Evolutionary conservation across 108 stramenopile species (phyloP), one percentile per base, ranked within the genome.

Genomic region (Thalassiosira profunda): DNA sequence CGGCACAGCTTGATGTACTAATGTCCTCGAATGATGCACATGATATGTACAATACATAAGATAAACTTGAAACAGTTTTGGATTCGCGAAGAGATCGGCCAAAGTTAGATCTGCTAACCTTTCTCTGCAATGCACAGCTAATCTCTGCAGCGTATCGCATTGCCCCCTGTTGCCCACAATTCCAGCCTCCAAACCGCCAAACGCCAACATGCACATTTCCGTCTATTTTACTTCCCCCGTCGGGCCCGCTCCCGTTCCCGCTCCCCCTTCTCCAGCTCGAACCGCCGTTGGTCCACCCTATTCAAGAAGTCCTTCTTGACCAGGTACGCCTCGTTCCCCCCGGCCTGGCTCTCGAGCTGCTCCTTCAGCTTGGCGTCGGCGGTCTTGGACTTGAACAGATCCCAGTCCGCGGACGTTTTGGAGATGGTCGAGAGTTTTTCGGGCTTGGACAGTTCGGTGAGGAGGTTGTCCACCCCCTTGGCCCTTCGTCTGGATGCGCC

Each of bases 371-470:
- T 76, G 17, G 78, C 57, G 18, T 72, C 69, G 14, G 34, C 70
- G 33, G 63, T 67, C 31, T 88, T 71, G 11, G 84, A 79, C 74
- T 97, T 97, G 88, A 91, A 97, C 8, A 70, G 26, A 55, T 95
- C 94, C 96, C 96, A 97, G 74, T 97, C 96, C 12, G 81, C 60
- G 40, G 67, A 72, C 0, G 96, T 94, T 77, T 97, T 97, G 56
- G 87, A 79, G 28, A 94, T 78, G 11, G 94, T 94, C 8, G 86
- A 84, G 11, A 89, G 49, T 45, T 85, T 87, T 60, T 80, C 59
- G 1, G 90, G 91, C 5, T 89, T 88, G 14, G 78, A 77, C 23
- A 97, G 51, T 44, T 84, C 67, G 26, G 72, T 58, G 18, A 97
- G 63, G 15, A 97, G 75, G 30, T 59, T 48, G 51, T 97, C 93